Evolutionary conservation across 2,329 filamentous ascomycete species (phyloP).

Genomic region (Saccharata proteae): DNA sequence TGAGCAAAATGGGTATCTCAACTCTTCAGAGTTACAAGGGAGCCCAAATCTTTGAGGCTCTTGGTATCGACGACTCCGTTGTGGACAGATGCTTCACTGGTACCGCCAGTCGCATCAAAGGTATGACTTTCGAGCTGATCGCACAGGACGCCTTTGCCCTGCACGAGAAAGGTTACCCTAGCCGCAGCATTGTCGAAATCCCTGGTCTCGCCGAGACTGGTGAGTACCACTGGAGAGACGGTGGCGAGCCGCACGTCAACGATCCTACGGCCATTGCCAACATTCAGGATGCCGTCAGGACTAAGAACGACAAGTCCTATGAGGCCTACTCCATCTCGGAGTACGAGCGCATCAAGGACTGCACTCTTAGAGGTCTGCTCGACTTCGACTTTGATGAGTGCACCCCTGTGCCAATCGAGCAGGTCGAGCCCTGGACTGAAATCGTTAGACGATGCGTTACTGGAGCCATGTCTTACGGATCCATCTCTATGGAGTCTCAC

Average conservation of each 20-base stretch:
- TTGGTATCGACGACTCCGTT: conserved; percentile 83
- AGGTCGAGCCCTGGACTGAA: conserved; percentile 96
- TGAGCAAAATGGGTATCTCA: conserved; percentile 99
- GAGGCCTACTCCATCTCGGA: conserved; percentile 88
- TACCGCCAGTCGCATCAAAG: conserved; percentile 87
- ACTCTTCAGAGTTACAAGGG: conserved; percentile 95
- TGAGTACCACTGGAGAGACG: conserved; percentile 97
- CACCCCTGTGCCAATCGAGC: conserved; percentile 78
- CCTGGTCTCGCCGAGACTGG: conserved; percentile 81
- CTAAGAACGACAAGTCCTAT: conserved; percentile 97
- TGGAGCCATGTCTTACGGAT: conserved; percentile 96
- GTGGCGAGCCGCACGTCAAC: conserved; percentile 89
- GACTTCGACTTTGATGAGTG: conserved; percentile 92
- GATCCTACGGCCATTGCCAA: conserved; percentile 92
- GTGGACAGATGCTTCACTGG: conserved; percentile 92
- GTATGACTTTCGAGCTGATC: conserved; percentile 85
- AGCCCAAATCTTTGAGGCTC: conserved; percentile 92
- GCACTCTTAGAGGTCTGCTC: conserved; percentile 83
- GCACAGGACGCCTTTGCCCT: conserved; percentile 90
- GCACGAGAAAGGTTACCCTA: conserved; percentile 86
- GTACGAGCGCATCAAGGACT: conserved; percentile 94
- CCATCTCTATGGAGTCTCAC: conserved; percentile 97
- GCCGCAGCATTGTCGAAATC: conserved; percentile 61
- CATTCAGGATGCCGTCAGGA: conserved; percentile 89
- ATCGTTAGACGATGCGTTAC: conserved; percentile 95